Percentiles rank a stretch among this genome's conserved stretches.
Conservation (phyloP, 2,329 filamentous ascomycete genomes). For the Alternaria infectoria region DNA sequence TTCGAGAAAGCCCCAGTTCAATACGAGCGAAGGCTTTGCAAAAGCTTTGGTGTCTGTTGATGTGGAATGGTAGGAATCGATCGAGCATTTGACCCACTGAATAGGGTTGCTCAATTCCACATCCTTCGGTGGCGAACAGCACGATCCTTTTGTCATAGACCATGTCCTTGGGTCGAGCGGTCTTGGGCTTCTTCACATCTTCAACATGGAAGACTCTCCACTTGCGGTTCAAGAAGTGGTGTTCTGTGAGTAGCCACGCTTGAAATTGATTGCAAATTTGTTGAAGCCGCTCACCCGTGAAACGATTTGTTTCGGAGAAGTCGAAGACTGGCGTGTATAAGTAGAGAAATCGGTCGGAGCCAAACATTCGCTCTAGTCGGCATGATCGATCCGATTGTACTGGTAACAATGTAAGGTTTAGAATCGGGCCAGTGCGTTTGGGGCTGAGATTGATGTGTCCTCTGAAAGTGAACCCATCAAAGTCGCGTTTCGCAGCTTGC, state of each 20-base stretch:
- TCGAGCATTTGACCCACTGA: constrained; percentile 43
- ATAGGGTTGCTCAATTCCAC: constrained; percentile 27
- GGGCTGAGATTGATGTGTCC: constrained; percentile 32
- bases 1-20: constrained; percentile 52
- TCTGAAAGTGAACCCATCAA: constrained; percentile 45
- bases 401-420: constrained; percentile 32
- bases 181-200: constrained; percentile 44
- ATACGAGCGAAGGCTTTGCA: constrained; percentile 53
- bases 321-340: constrained; percentile 44
- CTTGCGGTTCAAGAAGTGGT: constrained; percentile 49
- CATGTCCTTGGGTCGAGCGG: constrained; percentile 10
- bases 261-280: constrained; percentile 32
- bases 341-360: constrained; percentile 52
- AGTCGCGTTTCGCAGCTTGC: constrained; percentile 24
- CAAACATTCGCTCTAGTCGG: constrained; percentile 47
- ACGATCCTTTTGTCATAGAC: constrained; percentile 34
- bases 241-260: constrained; percentile 45
- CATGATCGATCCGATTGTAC: constrained; percentile 41
- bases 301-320: constrained; percentile 16
- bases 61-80: constrained; percentile 48
- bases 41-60: constrained; percentile 46
- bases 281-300: constrained; percentile 11
- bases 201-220: constrained; percentile 52
- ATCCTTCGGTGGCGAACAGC: constrained; percentile 46
- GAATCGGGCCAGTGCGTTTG: constrained; percentile 23